Evolutionary conservation across 441 rosid genomes (phyloP).

Genomic region (Viola pubescens): DNA sequence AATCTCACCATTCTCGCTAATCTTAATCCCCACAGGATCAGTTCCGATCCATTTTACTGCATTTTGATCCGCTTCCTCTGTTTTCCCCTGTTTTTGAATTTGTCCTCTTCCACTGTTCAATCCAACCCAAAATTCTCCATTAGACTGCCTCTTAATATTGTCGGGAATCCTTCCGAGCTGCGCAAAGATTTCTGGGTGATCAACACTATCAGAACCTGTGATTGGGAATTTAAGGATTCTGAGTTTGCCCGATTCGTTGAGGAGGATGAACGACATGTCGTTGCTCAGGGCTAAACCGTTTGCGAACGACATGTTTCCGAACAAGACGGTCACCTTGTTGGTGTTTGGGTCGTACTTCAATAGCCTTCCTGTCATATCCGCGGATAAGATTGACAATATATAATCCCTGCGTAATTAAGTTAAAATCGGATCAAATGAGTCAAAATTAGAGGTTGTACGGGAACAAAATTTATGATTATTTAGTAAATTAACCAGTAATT

Average conservation of each 20-base stretch:
- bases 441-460: not conserved
- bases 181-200: constrained; percentile 11
- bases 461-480: not conserved
- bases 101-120: constrained; percentile 24
- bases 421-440: not conserved
- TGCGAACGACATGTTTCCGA: constrained; percentile 28
- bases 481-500: not conserved
- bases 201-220: not conserved
- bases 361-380: constrained; percentile 45
- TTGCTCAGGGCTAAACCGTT: constrained; percentile 39
- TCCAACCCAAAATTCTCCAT: constrained; percentile 41
- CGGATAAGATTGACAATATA: constrained; percentile 15
- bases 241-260: constrained; percentile 25
- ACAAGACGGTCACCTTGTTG: constrained; percentile 30
- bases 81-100: not conserved
- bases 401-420: constrained; percentile 25
- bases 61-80: not conserved
- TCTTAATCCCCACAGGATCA: constrained; percentile 32
- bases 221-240: constrained; percentile 23
- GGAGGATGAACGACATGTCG: constrained; percentile 29
- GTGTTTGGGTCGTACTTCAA: constrained; percentile 38
- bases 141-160: constrained; percentile 27
- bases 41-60: constrained; percentile 6
- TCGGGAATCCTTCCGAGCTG: constrained; percentile 24
- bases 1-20: constrained; percentile 15